These are phyloP conservation scores for Candida maesae DNA, from an alignment of 805 yeast genomes.

Conservation along the genomic window DNA sequence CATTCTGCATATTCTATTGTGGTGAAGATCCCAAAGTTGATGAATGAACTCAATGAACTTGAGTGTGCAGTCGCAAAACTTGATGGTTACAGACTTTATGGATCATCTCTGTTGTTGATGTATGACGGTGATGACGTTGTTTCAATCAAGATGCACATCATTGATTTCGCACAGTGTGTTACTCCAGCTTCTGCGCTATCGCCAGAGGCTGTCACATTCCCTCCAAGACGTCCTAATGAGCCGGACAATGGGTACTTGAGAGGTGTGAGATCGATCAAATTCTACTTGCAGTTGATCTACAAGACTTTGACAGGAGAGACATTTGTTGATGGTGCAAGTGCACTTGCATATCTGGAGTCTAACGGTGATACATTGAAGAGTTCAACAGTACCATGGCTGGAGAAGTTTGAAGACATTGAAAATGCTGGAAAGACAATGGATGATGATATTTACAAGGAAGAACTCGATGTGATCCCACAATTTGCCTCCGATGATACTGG, in stretches of 20 bases:
- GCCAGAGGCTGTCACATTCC: conserved; percentile 47
- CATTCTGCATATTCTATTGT: conserved; percentile 49
- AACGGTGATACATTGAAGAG: conserved; percentile 21
- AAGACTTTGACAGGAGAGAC: conserved; percentile 44
- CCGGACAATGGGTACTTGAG: conserved; percentile 84
- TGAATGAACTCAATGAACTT: conserved; percentile 58
- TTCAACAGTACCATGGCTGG: conserved; percentile 35
- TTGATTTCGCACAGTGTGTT: conserved; percentile 94
- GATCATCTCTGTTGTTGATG: conserved; percentile 83
- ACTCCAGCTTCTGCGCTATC: conserved; percentile 50
- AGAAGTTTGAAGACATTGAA: conserved; percentile 33
- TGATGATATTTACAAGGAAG: conserved; percentile 21
- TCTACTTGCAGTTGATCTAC: conserved; percentile 62
- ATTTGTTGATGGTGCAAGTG: conserved; percentile 27
- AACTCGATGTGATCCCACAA: conserved; percentile 22
- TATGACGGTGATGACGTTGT: conserved; percentile 62
- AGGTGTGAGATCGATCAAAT: conserved; percentile 72
- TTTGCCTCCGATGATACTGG: conserved; percentile 27
- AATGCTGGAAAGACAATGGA: not conserved
- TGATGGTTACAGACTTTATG: conserved; percentile 82
- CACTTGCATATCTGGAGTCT: conserved; percentile 17
- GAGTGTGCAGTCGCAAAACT: conserved; percentile 50
- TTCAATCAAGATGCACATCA: conserved; percentile 57
- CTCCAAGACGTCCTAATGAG: conserved; percentile 60
- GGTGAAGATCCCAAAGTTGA: conserved; percentile 62